phyloP scores from a whole-genome alignment of 768 basidiomycete genomes.

The Russula sp. region DNA sequence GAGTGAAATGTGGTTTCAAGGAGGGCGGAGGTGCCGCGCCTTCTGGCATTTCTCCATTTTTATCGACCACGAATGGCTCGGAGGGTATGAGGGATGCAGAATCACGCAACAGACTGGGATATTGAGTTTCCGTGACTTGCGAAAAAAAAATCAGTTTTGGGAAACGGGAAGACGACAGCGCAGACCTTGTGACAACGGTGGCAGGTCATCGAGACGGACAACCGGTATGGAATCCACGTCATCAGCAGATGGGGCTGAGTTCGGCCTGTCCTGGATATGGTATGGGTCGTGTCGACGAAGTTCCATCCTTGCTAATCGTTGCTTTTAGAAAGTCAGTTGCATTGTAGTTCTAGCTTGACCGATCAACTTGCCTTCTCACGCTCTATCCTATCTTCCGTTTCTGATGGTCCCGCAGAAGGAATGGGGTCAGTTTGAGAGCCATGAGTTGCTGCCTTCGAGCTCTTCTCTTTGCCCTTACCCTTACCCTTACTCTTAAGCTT shows the following conservation, averaged over 20 bases:
- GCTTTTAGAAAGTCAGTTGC: conserved; percentile 35
- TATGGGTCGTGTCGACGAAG: conserved; percentile 83
- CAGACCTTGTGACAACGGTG: conserved; percentile 33
- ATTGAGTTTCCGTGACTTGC: background rate
- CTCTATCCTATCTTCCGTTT: conserved; percentile 46
- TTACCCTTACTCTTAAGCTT: conserved; percentile 37
- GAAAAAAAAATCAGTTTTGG: background rate
- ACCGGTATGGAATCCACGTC: conserved; percentile 93
- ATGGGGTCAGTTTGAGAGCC: conserved; percentile 13
- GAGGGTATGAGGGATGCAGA: conserved; percentile 2
- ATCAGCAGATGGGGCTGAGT: conserved; percentile 34
- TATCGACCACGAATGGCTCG: conserved; percentile 18
- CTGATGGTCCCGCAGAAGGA: conserved; percentile 30
- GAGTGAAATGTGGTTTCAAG: conserved; percentile 20
- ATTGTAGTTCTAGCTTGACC: background rate
- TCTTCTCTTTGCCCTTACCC: conserved; percentile 35
- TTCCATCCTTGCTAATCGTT: conserved; percentile 67
- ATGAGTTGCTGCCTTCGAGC: conserved; percentile 35
- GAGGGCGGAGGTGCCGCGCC: conserved; percentile 12
- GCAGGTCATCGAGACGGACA: conserved; percentile 71
- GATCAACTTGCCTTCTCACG: conserved; percentile 53
- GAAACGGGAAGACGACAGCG: background rate
- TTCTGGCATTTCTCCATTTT: conserved; percentile 22
- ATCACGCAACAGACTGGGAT: conserved; percentile 17
- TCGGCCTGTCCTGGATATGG: conserved; percentile 67